A percentile compares a stretch with the other conserved stretches of the same genome.
Conservation (phyloP, 148 eudicot species). For the Amaranthus palmeri region DNA sequence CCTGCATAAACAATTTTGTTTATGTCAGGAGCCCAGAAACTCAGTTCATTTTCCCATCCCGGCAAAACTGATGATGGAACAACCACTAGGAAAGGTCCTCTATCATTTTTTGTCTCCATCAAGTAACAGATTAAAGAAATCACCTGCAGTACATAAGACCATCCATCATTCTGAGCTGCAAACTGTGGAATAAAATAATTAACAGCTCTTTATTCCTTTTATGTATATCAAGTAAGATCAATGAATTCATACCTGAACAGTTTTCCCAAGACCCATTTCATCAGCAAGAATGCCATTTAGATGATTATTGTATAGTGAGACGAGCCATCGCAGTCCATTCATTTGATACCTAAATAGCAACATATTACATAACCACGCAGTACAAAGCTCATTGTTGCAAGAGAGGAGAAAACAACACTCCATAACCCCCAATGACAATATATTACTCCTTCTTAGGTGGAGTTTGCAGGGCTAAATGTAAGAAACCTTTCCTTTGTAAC, state of each 20-base stretch:
- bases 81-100: slow-evolving; percentile 96
- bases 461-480: too few species aligned
- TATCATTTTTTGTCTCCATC: slow-evolving; percentile 91
- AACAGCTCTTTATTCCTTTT: slow-evolving; percentile 2
- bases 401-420: too few species aligned
- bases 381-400: neutral
- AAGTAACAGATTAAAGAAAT: slow-evolving; percentile 86
- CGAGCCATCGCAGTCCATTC: slow-evolving; percentile 97
- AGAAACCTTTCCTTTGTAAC: too few species aligned
- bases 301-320: slow-evolving; percentile 95
- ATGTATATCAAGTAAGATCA: neutral
- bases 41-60: slow-evolving; percentile 88
- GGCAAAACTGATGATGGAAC: slow-evolving; percentile 98
- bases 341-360: slow-evolving; percentile 69
- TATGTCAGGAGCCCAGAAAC: slow-evolving; percentile 89
- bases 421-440: too few species aligned
- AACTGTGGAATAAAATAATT: neutral
- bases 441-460: too few species aligned
- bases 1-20: slow-evolving; percentile 93
- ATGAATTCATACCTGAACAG: slow-evolving; percentile 71
- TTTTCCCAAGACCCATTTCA: slow-evolving; percentile 99
- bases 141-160: slow-evolving; percentile 46
- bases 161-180: slow-evolving; percentile 5
- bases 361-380: neutral
- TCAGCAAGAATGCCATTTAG: slow-evolving; percentile 98